Base-by-base conservation (phyloP, 257 asterid species). In the Forsythia suspensa region DNA sequence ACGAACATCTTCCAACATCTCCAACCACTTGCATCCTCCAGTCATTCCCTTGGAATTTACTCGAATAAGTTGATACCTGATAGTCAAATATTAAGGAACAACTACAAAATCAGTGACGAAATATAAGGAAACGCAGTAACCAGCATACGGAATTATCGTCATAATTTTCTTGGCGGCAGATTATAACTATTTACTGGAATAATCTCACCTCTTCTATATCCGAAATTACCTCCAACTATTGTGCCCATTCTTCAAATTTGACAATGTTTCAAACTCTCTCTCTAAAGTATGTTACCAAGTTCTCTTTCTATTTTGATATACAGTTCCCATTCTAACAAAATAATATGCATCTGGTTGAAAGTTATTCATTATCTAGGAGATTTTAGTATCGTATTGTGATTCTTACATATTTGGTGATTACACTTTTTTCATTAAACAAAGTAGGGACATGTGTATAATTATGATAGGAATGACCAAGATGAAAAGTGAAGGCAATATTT, bases 1-100 rank as follows among this genome's bases (percentile, higher is more conserved):
- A 1, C 98, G 94, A 6, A 95, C 97, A 57, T 93, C 98, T 86
- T 93, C 98, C 34, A 95, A 95, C 99, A 95, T 95, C 79, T 93
- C 99, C 37, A 93, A 92, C 98, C 99, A 95, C 85, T 93, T 95
- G 88, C 98, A 86, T 18, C 99, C 96, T 57, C 88, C 95, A 38
- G 80, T 89, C 93, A 95, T 88, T 43, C 98, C 97, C 80, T 89
- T 93, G 63, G 93, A 94, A 36, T 90, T 95, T 67, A 93, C 91
- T 82, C 98, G 80, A 69, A 95, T 93, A 43, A 95, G 97, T 78
- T 95, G 98, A 71, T 91, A 95, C 85, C 99, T 95, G 88, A 63
- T 63, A 12, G 52, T 21, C 15, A 76, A 72, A 42, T 66, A 29
- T 68, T 13, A 73, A 61, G 40, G 51, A 55, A 18, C 63, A 55